Percentiles rank a stretch among this genome's conserved stretches.
These are phyloP conservation scores for Millerozyma miso DNA, from an alignment of 805 yeast genomes.

Conservation along the genomic window DNA sequence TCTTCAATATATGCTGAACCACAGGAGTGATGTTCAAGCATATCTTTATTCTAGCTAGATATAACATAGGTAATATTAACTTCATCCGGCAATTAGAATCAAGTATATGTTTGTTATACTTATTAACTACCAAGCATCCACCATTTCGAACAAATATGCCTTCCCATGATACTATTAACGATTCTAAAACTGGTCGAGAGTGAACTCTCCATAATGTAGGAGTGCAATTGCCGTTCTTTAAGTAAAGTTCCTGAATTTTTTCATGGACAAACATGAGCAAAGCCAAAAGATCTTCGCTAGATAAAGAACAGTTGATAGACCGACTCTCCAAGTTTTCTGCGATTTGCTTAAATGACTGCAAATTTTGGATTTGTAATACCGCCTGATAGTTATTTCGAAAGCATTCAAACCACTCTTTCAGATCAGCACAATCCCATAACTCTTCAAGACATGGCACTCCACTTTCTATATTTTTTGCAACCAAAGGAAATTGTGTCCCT, in stretches of 20 bases:
- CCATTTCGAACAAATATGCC: conserved; percentile 55
- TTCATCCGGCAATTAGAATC: conserved; percentile 54
- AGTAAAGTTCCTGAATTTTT: conserved; percentile 51
- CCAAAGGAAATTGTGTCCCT: conserved; percentile 38
- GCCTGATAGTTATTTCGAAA: conserved; percentile 2
- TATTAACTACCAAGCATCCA: conserved; percentile 55
- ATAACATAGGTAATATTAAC: conserved; percentile 60
- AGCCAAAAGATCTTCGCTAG: conserved; percentile 49
- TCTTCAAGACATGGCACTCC: conserved; percentile 65
- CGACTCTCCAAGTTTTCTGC: conserved; percentile 44
- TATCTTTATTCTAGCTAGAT: conserved; percentile 63
- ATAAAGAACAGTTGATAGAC: conserved; percentile 34
- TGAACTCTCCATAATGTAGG: conserved; percentile 65
- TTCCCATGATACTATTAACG: conserved; percentile 66
- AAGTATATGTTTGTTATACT: conserved; percentile 45
- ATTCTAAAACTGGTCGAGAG: conserved; percentile 54
- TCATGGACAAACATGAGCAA: conserved; percentile 66
- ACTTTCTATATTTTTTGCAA: conserved; percentile 46
- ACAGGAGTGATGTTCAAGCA: conserved; percentile 60
- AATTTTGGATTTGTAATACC: background rate
- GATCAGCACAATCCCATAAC: conserved; percentile 53
- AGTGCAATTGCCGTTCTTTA: conserved; percentile 37
- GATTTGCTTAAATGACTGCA: conserved; percentile 32
- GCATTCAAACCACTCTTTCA: conserved; percentile 48
- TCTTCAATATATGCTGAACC: conserved; percentile 54